Evolutionary conservation across 2,329 filamentous ascomycete genomes (phyloP).

Genomic region (Beauveria scarabaeidicola): DNA sequence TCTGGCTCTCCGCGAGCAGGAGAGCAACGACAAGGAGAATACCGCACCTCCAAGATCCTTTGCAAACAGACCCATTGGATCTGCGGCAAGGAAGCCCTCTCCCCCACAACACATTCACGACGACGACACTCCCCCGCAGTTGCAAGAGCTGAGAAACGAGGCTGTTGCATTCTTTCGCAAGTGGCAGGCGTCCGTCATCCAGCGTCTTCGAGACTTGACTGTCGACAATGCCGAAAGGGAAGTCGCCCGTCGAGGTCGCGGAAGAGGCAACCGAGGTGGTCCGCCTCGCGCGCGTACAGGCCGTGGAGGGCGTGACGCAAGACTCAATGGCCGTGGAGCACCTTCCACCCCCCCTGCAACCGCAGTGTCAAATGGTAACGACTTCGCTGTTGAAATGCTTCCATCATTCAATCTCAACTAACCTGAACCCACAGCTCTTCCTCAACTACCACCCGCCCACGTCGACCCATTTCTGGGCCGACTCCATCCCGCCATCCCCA

Average conservation of each 20-base stretch:
- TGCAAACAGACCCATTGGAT: constrained; percentile 22
- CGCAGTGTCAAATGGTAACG: constrained; percentile 26
- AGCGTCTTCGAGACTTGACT: constrained; percentile 61
- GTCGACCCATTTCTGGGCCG: constrained; percentile 39
- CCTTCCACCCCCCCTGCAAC: constrained; percentile 18
- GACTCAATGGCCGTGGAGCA: constrained; percentile 11
- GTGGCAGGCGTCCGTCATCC: constrained; percentile 66
- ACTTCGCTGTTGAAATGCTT: neutral
- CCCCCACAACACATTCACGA: neutral
- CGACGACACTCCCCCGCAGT: constrained; percentile 26
- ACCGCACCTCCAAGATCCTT: neutral
- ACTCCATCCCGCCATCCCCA: constrained; percentile 52
- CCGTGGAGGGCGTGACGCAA: constrained; percentile 6
- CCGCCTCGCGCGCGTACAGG: constrained; percentile 11
- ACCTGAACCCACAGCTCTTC: constrained; percentile 21
- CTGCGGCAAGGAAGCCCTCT: constrained; percentile 24
- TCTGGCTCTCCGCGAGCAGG: constrained; percentile 22
- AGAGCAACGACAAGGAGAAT: constrained; percentile 23
- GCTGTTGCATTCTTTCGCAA: constrained; percentile 65
- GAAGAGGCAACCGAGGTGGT: constrained; percentile 21
- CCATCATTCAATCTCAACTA: constrained; percentile 13
- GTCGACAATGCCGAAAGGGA: constrained; percentile 20
- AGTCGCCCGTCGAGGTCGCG: constrained; percentile 16
- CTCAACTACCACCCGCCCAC: constrained; percentile 33
- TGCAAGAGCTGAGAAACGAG: constrained; percentile 60